phyloP scores from a whole-genome alignment of 1,284 basidiomycete species.

The Malassezia cuniculi region DNA sequence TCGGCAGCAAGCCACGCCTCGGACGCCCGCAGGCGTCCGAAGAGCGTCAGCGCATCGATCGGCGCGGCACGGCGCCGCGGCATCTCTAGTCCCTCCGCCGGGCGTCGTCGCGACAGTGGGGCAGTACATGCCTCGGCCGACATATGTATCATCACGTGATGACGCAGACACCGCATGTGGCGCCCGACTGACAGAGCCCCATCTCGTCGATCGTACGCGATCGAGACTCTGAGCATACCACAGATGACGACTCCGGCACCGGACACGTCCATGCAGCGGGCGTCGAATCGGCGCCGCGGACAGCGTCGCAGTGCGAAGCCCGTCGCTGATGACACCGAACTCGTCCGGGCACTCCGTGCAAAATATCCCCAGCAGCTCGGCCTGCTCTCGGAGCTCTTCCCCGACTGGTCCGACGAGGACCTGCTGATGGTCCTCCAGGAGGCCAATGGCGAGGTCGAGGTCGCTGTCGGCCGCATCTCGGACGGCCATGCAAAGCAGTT shows the following conservation, averaged over 20 bases:
- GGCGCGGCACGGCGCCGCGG: too few relatives aligned
- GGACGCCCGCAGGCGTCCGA: too few relatives aligned
- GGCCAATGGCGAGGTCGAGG: slow-evolving; percentile 59
- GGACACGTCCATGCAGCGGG: slow-evolving; percentile 9
- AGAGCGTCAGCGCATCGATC: too few relatives aligned
- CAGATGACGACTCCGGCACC: slow-evolving; percentile 15
- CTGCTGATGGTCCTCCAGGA: slow-evolving; percentile 62
- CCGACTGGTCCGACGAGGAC: slow-evolving; percentile 66
- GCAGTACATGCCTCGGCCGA: too few relatives aligned
- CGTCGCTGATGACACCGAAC: slow-evolving; percentile 40
- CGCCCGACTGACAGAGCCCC: too few relatives aligned
- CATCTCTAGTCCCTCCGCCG: too few relatives aligned
- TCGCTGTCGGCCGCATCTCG: slow-evolving; percentile 62
- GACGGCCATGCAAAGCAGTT: slow-evolving; percentile 72
- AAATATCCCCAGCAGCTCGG: slow-evolving; percentile 47
- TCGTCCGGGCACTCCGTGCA: slow-evolving; percentile 31
- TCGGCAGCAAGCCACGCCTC: too few relatives aligned
- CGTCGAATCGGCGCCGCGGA: slow-evolving; percentile 6
- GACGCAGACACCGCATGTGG: too few relatives aligned
- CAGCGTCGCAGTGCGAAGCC: slow-evolving; percentile 12
- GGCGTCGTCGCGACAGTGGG: too few relatives aligned
- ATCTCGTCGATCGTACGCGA: too few relatives aligned
- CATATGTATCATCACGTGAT: too few relatives aligned
- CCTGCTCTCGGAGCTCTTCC: slow-evolving; percentile 64
- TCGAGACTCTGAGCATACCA: too few relatives aligned